These are phyloP conservation scores for Salvia rosmarinus DNA, from an alignment of 257 asterid genomes.

Conservation along the genomic window DNA sequence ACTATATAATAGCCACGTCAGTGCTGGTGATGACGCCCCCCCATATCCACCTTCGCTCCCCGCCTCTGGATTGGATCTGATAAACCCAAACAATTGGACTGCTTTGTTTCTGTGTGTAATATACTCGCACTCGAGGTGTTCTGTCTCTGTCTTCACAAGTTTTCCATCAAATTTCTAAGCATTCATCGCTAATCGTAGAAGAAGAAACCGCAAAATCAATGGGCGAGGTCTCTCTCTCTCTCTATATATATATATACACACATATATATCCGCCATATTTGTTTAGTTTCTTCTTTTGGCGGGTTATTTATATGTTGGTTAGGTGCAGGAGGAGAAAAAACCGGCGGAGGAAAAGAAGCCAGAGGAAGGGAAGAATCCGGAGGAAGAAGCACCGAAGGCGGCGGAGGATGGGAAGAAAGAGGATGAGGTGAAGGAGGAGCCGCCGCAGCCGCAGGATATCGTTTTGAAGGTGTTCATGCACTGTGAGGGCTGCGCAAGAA, in stretches of 20 bases:
- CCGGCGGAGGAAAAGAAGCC: conserved; percentile 54
- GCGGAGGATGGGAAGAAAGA: conserved; percentile 35
- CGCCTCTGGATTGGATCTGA: conserved; percentile 34
- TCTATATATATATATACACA: not conserved
- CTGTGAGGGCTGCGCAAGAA: conserved; percentile 92
- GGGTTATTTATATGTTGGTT: not conserved
- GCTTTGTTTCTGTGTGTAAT: not conserved
- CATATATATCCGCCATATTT: not conserved
- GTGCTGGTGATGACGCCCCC: conserved; percentile 24
- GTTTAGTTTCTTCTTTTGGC: not conserved
- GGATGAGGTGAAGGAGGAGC: conserved; percentile 30
- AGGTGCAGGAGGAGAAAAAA: conserved; percentile 57
- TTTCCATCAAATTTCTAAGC: not conserved
- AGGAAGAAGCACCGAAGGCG: conserved; percentile 36
- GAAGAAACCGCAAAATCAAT: not conserved
- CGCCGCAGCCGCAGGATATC: conserved; percentile 71
- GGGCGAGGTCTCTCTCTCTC: conserved; percentile 42
- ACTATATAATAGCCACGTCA: conserved; percentile 40
- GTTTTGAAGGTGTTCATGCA: conserved; percentile 84
- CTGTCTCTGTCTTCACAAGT: conserved; percentile 27
- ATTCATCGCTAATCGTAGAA: not conserved
- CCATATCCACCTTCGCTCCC: not conserved
- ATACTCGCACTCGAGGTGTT: conserved; percentile 23
- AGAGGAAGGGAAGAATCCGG: conserved; percentile 43
- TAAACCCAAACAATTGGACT: conserved; percentile 24